phyloP scores from a whole-genome alignment of 2,329 filamentous ascomycete genomes.

The Colletotrichum abscissum region DNA sequence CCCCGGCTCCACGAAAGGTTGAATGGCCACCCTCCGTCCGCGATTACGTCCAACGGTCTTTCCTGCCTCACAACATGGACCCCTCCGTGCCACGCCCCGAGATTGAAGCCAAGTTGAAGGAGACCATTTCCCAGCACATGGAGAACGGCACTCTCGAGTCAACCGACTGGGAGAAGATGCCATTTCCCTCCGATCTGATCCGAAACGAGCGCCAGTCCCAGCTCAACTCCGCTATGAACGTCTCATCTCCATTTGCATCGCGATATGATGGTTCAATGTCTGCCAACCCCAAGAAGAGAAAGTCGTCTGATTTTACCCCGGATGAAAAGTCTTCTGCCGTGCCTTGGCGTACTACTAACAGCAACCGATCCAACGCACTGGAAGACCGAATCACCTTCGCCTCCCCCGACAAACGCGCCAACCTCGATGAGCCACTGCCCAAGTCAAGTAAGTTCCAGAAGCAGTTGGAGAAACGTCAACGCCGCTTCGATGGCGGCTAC shows the following conservation, averaged over 20 bases:
- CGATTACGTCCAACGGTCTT: conserved; percentile 89
- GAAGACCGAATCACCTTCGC: conserved; percentile 81
- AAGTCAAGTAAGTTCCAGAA: conserved; percentile 89
- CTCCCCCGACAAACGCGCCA: conserved; percentile 58
- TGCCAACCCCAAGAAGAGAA: conserved; percentile 78
- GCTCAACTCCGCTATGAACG: conserved; percentile 50
- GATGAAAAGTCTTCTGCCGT: conserved; percentile 65
- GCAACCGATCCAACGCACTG: conserved; percentile 57
- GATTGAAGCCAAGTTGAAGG: conserved; percentile 86
- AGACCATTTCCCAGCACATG: conserved; percentile 85
- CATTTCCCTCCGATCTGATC: conserved; percentile 87
- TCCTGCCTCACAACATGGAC: conserved; percentile 78
- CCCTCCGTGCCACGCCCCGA: conserved; percentile 72
- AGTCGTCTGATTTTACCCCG: conserved; percentile 74
- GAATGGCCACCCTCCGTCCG: conserved; percentile 88
- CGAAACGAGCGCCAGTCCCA: conserved; percentile 72
- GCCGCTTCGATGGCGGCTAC: conserved; percentile 82
- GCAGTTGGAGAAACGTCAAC: conserved; percentile 87
- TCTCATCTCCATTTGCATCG: conserved; percentile 38
- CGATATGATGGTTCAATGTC: conserved; percentile 39
- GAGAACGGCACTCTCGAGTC: conserved; percentile 77
- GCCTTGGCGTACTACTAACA: conserved; percentile 82
- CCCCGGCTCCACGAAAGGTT: conserved; percentile 66
- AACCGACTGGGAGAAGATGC: conserved; percentile 86
- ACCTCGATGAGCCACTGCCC: conserved; percentile 54